Evolutionary conservation across 345 rosid species (phyloP).

Genomic region (Syzygium aromaticum): DNA sequence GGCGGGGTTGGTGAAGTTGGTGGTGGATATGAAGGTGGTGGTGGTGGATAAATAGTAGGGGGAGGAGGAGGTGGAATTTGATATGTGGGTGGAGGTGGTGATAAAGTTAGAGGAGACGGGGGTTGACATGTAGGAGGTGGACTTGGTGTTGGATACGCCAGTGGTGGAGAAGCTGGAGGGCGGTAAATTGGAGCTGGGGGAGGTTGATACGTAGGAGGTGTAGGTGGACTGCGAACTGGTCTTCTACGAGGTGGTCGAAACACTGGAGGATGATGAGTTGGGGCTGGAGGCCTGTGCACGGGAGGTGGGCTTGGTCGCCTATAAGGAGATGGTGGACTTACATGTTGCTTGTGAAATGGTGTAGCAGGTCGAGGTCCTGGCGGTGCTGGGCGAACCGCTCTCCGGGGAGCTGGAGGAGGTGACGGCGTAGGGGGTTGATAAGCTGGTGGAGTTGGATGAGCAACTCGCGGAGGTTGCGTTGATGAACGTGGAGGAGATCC

Average conservation of each 20-base stretch:
- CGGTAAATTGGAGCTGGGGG: neutral
- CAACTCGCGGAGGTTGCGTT: neutral
- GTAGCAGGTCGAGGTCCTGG: neutral
- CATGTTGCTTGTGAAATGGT: neutral
- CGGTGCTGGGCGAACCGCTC: neutral
- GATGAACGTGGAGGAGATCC: neutral
- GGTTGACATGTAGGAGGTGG: neutral
- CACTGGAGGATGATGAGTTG: neutral
- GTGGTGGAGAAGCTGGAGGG: slow-evolving; percentile 1
- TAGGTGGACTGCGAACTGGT: neutral
- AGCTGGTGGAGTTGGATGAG: neutral
- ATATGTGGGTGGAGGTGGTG: neutral
- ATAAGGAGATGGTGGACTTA: neutral
- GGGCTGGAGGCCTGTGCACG: neutral
- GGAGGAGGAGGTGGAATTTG: neutral
- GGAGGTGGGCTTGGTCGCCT: neutral
- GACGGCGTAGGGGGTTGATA: neutral
- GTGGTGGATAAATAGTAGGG: neutral
- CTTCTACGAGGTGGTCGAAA: neutral
- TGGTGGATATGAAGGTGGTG: neutral
- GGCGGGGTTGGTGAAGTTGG: neutral
- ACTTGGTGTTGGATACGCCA: neutral
- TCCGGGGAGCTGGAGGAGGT: neutral
- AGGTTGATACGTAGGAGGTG: neutral
- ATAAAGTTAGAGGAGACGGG: neutral